phyloP scores from a whole-genome alignment of 2,329 filamentous ascomycete species.

The Penicillium glabrum region DNA sequence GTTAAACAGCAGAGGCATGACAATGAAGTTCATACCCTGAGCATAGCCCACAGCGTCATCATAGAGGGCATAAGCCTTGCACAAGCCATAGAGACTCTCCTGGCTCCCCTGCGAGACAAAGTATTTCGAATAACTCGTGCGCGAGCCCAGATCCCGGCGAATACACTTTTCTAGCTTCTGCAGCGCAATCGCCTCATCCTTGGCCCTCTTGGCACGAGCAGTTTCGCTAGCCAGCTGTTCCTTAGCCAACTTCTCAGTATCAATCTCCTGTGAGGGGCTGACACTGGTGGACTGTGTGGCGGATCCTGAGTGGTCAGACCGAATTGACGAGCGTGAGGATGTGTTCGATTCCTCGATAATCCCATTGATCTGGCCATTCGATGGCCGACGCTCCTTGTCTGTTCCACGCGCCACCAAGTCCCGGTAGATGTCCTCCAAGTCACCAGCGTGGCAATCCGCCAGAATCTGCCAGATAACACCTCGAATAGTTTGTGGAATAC shows the following conservation, averaged over 20 bases:
- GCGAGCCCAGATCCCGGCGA: constrained; percentile 81
- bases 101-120: constrained; percentile 87
- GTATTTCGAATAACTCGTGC: constrained; percentile 96
- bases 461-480: constrained; percentile 99
- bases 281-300: constrained; percentile 56
- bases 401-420: constrained; percentile 78
- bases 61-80: constrained; percentile 95
- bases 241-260: constrained; percentile 64
- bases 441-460: constrained; percentile 90
- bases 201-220: constrained; percentile 74
- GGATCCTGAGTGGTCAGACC: constrained; percentile 71
- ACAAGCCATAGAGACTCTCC: constrained; percentile 90
- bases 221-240: constrained; percentile 63
- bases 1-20: constrained; percentile 95
- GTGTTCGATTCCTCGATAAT: constrained; percentile 64
- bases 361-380: constrained; percentile 53
- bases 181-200: constrained; percentile 71
- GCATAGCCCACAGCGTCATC: constrained; percentile 95
- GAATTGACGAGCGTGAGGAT: constrained; percentile 82
- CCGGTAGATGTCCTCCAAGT: constrained; percentile 81
- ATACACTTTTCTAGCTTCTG: constrained; percentile 89
- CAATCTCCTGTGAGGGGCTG: constrained; percentile 61
- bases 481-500: constrained; percentile 90
- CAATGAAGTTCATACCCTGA: constrained; percentile 98
- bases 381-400: constrained; percentile 61